Evolutionary conservation across 1,284 basidiomycete species (phyloP).

Genomic region (Trametes versicolor): DNA sequence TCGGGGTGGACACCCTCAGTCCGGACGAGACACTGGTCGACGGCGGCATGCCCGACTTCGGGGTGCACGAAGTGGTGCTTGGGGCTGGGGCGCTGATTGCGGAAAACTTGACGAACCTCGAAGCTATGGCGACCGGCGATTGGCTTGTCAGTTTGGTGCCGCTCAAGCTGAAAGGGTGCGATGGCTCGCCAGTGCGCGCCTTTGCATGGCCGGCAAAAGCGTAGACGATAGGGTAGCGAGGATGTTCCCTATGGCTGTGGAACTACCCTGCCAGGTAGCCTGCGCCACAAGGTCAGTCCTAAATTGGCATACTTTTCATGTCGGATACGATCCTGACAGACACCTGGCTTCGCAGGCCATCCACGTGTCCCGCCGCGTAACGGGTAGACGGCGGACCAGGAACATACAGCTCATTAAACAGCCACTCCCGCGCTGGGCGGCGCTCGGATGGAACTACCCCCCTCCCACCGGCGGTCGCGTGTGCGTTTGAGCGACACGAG

Average conservation of each 20-base stretch:
- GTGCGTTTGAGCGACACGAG: not conserved
- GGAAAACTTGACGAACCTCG: constrained; percentile 72
- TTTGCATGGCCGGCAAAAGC: constrained; percentile 55
- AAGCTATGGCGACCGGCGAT: constrained; percentile 48
- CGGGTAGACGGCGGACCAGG: too few species aligned
- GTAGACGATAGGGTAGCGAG: not conserved
- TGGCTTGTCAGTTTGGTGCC: constrained; percentile 65
- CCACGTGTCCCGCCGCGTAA: too few species aligned
- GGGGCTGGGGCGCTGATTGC: constrained; percentile 67
- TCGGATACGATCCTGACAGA: too few species aligned
- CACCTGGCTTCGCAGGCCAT: too few species aligned
- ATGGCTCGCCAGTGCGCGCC: constrained; percentile 74
- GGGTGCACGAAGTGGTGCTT: constrained; percentile 65
- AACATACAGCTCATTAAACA: too few species aligned
- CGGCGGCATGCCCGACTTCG: constrained; percentile 49
- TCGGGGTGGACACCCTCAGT: constrained; percentile 71
- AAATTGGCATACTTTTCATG: too few species aligned
- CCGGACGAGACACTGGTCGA: constrained; percentile 66
- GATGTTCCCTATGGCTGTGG: too few species aligned
- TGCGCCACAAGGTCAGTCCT: too few species aligned
- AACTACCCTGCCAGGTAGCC: too few species aligned
- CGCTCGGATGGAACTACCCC: not conserved
- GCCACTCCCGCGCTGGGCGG: not conserved
- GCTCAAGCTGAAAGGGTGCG: constrained; percentile 62
- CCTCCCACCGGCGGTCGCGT: not conserved